Evolutionary conservation across 1,284 basidiomycete species (phyloP).

Genomic region (Sporisorium iseilematis-ciliati): DNA sequence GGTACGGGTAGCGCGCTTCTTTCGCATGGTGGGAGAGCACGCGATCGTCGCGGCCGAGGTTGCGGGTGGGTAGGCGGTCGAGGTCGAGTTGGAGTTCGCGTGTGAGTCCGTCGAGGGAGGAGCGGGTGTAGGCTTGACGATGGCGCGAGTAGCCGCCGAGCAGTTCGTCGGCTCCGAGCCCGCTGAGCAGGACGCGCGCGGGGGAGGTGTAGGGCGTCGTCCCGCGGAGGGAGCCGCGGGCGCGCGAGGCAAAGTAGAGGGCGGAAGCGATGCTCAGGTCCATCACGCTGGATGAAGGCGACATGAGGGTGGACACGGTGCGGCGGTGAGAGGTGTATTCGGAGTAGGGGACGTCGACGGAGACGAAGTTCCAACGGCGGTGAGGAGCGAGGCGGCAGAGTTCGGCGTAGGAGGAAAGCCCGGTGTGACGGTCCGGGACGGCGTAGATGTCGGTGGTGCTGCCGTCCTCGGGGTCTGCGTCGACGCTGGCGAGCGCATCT

Average conservation of each 20-base stretch:
- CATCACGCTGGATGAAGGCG: constrained; percentile 58
- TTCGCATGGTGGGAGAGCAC: constrained; percentile 88
- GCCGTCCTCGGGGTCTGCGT: neutral
- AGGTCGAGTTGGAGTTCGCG: constrained; percentile 93
- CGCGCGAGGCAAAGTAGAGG: constrained; percentile 90
- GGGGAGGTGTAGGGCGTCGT: constrained; percentile 75
- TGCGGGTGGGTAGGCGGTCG: constrained; percentile 87
- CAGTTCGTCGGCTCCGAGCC: constrained; percentile 94
- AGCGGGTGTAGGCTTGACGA: constrained; percentile 77
- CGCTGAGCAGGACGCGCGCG: constrained; percentile 87
- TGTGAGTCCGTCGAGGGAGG: constrained; percentile 74
- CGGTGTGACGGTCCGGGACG: constrained; percentile 90
- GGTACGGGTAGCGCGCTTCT: constrained; percentile 75
- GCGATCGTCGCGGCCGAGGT: constrained; percentile 93
- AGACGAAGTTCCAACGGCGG: constrained; percentile 90
- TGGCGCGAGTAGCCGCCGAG: constrained; percentile 94
- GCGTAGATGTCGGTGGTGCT: constrained; percentile 69
- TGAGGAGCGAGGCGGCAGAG: constrained; percentile 79
- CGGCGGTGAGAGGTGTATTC: constrained; percentile 71
- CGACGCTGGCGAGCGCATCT: neutral
- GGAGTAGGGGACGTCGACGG: constrained; percentile 84
- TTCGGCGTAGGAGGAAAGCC: constrained; percentile 81
- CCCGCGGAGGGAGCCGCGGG: constrained; percentile 59
- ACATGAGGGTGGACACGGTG: constrained; percentile 43
- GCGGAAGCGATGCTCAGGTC: constrained; percentile 87